Conservation (phyloP, 1,139 yeast species). For the Blastobotrys aristatus region DNA sequence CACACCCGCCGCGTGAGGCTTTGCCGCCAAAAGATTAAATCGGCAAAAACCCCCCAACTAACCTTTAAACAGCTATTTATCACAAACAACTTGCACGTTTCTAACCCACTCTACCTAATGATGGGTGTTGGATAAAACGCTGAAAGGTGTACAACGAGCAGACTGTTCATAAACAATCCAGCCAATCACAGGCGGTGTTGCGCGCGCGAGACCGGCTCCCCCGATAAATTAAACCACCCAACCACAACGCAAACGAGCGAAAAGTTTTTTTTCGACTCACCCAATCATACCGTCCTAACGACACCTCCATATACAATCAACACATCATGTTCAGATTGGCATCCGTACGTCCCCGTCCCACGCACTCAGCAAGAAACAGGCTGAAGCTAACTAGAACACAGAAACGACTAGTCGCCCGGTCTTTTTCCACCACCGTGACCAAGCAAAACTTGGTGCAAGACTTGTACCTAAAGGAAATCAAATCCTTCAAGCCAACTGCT, state of each 20-base stretch:
- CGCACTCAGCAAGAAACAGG: background rate
- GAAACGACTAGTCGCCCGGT: slow-evolving; percentile 18
- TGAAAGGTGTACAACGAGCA: too few relatives aligned
- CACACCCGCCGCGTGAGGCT: too few relatives aligned
- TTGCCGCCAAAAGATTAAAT: too few relatives aligned
- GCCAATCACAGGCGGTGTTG: background rate
- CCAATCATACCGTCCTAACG: background rate
- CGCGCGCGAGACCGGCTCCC: background rate
- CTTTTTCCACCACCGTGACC: slow-evolving; percentile 23
- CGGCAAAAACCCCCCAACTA: too few relatives aligned
- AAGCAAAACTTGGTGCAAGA: slow-evolving; percentile 65
- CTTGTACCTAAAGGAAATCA: slow-evolving; percentile 80
- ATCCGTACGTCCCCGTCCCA: slow-evolving; percentile 11
- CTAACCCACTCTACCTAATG: too few relatives aligned
- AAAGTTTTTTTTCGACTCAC: background rate
- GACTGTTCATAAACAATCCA: too few relatives aligned
- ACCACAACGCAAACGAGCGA: background rate
- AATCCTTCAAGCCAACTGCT: slow-evolving; percentile 81
- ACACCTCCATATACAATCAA: background rate
- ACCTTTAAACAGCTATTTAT: too few relatives aligned
- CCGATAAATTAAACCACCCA: too few relatives aligned
- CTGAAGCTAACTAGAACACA: slow-evolving; percentile 2
- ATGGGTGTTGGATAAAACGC: too few relatives aligned
- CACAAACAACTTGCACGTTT: too few relatives aligned
- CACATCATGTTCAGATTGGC: slow-evolving; percentile 16